Evolutionary conservation across 176 grass and related monocot species (phyloP), one percentile per base, ranked within the genome.

Genomic region (Typha latifolia): DNA sequence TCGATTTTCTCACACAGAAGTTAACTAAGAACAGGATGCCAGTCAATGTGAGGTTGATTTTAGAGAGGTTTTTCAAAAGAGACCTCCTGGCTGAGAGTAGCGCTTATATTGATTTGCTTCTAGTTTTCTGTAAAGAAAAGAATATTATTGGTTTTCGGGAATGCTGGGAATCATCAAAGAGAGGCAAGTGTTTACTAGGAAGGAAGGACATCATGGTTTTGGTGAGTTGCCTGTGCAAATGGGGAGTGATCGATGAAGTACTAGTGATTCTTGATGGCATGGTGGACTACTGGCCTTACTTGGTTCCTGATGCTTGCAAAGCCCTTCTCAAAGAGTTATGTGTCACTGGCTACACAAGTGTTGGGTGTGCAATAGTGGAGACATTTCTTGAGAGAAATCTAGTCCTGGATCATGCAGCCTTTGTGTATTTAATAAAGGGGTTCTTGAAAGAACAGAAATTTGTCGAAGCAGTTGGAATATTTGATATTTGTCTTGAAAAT

Each of bases 321-420:
- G 68, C 65, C 37, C 82, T 97, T 80, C 62, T 89, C 22, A 75
- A 92, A 84, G 78, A 84, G 57, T 69, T 92, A 75, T 97, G 85
- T 51, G 70, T 64, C 15, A 80, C 73, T 64, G 88, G 93, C 72
- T 84, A 80, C 73, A 81, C 85, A 31, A 81, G 48, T 69, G 68
- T 97, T 82, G 93, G 80, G 82, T 92, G 85, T 86, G 81, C 81
- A 59, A 82, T 92, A 71, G 50, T 97, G 61, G 88, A 92, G 78
- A 78, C 70, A 31, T 75, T 89, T 64, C 76, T 81, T 78, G 81
- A 89, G 75, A 84, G 78, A 63, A 74, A 55, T 82, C 51, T 87
- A 65, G 27, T 27, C 64, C 72, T 86, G 72, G 70, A 82, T 76
- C 49, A 3, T 32, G 80, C 80, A 27, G 32, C 75, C 52, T 61